These are phyloP conservation scores for Sisymbrium altissimum DNA, from an alignment of 345 rosid genomes.

Conservation along the genomic window DNA sequence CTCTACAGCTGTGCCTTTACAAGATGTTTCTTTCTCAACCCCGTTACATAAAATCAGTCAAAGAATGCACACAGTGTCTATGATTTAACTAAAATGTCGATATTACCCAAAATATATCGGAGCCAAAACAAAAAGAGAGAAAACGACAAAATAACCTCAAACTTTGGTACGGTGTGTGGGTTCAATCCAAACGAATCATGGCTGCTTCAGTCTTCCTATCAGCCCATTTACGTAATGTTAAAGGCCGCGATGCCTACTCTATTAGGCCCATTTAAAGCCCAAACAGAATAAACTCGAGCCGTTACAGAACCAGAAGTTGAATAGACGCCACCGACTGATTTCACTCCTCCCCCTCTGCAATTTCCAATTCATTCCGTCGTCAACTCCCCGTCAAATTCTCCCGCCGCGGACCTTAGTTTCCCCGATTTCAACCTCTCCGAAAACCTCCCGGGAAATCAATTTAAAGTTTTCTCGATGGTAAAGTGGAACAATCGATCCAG, in stretches of 20 bases:
- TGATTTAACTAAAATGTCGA: background rate
- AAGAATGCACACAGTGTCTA: background rate
- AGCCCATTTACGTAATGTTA: background rate
- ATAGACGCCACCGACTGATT: background rate
- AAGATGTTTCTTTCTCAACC: no score
- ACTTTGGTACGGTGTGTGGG: background rate
- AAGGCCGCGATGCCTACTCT: background rate
- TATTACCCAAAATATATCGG: background rate
- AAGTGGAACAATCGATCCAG: constrained; percentile 31
- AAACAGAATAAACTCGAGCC: background rate
- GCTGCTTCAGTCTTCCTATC: background rate
- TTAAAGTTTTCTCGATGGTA: no score
- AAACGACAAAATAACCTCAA: no score
- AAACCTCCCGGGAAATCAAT: no score
- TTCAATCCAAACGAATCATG: no score
- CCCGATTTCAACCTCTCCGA: background rate
- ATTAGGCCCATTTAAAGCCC: constrained; percentile 15
- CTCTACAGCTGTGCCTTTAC: no score
- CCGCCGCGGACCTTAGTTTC: background rate
- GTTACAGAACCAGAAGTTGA: background rate
- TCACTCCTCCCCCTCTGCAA: background rate
- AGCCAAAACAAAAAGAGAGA: background rate
- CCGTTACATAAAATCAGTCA: no score
- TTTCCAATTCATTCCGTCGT: background rate
- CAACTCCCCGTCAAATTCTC: constrained; percentile 1